Evolutionary conservation across 2,329 filamentous ascomycete species (phyloP).

Genomic region (Colletotrichum tamarilloi): DNA sequence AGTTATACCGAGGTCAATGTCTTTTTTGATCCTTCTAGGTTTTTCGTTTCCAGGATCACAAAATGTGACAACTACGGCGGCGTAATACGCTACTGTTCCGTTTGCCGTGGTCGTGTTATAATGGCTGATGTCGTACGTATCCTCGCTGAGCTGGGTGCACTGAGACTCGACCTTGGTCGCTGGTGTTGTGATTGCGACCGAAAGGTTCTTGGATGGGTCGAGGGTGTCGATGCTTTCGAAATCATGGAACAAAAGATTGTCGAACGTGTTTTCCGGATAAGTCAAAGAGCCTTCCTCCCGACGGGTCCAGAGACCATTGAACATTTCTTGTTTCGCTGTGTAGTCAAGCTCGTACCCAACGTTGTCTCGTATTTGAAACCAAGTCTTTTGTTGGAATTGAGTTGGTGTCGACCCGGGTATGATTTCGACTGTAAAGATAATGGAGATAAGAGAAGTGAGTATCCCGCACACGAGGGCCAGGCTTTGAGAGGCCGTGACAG

Average conservation of each 20-base stretch:
- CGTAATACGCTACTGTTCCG: background rate
- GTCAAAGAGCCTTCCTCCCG: constrained; percentile 3
- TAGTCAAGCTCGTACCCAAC: background rate
- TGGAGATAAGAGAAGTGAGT: constrained; percentile 5
- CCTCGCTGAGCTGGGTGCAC: background rate
- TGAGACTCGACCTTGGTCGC: background rate
- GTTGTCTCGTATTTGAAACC: background rate
- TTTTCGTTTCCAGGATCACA: too few species aligned
- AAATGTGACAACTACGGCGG: background rate
- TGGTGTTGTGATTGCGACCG: background rate
- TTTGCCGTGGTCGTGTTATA: background rate
- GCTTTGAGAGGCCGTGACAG: background rate
- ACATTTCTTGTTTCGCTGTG: background rate
- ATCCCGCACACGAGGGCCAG: constrained; percentile 22
- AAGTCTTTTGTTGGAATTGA: background rate
- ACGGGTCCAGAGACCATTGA: background rate
- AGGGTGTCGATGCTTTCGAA: background rate
- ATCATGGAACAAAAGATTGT: background rate
- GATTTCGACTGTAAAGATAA: constrained; percentile 7
- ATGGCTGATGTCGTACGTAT: background rate
- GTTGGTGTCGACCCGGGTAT: background rate
- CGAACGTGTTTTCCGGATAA: constrained; percentile 12
- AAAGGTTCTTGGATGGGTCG: background rate
- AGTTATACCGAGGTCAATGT: too few species aligned
- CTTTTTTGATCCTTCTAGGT: too few species aligned